A percentile compares a stretch with the other conserved stretches of the same genome.
Evolutionary conservation across 257 asterid genomes (phyloP).

Genomic region (Nicotiana paniculata): DNA sequence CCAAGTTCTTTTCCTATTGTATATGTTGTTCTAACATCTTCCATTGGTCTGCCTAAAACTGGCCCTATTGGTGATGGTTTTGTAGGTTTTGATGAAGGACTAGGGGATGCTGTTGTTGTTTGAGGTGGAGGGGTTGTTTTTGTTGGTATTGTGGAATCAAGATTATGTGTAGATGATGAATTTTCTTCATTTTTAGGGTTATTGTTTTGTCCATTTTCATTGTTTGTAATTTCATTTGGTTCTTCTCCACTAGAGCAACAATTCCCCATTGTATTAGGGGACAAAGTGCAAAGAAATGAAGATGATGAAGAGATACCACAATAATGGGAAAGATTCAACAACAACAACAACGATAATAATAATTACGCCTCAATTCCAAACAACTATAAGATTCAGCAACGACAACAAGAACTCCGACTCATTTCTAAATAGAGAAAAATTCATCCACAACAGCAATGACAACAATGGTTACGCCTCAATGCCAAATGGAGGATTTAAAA

Average conservation of each 20-base stretch:
- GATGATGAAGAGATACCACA: not conserved
- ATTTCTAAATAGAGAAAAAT: no score
- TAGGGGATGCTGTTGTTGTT: constrained; percentile 18
- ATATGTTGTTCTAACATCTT: constrained; percentile 44
- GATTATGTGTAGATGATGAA: not conserved
- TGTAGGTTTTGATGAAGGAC: constrained; percentile 22
- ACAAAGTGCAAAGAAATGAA: not conserved
- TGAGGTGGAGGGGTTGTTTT: constrained; percentile 17
- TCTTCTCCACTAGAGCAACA: not conserved
- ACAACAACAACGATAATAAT: rapidly evolving
- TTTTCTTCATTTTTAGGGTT: not conserved
- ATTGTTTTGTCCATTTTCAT: not conserved
- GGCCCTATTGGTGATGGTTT: constrained; percentile 48
- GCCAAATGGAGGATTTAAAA: no score
- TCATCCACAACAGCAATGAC: no score
- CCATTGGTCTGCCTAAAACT: constrained; percentile 79
- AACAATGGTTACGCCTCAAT: no score
- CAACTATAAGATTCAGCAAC: no score
- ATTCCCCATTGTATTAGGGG: constrained; percentile 5
- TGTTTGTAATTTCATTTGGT: not conserved
- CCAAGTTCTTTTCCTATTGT: constrained; percentile 82
- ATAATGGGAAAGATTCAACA: not conserved
- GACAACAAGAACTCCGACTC: no score
- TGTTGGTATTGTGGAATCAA: not conserved
- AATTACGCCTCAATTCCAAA: no score